A percentile compares a stretch with the other conserved stretches of the same genome.
phyloP scores from a whole-genome alignment of 768 basidiomycete species.

The Dentipellis sp. region DNA sequence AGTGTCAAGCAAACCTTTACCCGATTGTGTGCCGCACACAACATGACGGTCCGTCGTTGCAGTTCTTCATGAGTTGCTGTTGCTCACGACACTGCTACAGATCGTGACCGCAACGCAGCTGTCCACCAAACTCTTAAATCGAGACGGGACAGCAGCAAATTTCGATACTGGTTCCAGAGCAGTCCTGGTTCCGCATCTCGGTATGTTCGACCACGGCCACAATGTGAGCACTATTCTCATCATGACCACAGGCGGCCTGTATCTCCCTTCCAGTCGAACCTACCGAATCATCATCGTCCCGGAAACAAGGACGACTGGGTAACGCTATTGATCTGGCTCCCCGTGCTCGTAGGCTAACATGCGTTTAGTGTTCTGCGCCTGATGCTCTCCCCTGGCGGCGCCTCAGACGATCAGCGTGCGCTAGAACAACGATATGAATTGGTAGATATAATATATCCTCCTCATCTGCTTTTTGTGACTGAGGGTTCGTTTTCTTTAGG shows the following conservation, averaged over 20 bases:
- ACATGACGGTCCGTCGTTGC: slow-evolving; percentile 6
- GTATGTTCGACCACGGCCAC: slow-evolving; percentile 24
- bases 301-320: slow-evolving; percentile 31
- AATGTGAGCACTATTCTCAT: background rate
- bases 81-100: slow-evolving; percentile 18
- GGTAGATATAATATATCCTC: slow-evolving; percentile 7
- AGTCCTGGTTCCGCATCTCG: slow-evolving; percentile 58
- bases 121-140: slow-evolving; percentile 55
- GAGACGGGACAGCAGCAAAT: slow-evolving; percentile 54
- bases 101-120: slow-evolving; percentile 59
- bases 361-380: slow-evolving; percentile 30
- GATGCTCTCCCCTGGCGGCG: slow-evolving; percentile 26
- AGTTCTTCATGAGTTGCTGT: background rate
- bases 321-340: too few relatives aligned
- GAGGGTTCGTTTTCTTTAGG: too few relatives aligned
- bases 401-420: slow-evolving; percentile 5
- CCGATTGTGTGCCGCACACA: slow-evolving; percentile 33
- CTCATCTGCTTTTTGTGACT: too few relatives aligned
- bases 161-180: slow-evolving; percentile 58
- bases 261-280: slow-evolving; percentile 35
- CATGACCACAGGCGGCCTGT: slow-evolving; percentile 20
- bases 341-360: slow-evolving; percentile 5
- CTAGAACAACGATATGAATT: slow-evolving; percentile 21
- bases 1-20: slow-evolving; percentile 44
- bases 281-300: slow-evolving; percentile 35